These are phyloP conservation scores for Sarcocystis neurona DNA, from an alignment of 169 alveolate species.

Conservation along the genomic window DNA sequence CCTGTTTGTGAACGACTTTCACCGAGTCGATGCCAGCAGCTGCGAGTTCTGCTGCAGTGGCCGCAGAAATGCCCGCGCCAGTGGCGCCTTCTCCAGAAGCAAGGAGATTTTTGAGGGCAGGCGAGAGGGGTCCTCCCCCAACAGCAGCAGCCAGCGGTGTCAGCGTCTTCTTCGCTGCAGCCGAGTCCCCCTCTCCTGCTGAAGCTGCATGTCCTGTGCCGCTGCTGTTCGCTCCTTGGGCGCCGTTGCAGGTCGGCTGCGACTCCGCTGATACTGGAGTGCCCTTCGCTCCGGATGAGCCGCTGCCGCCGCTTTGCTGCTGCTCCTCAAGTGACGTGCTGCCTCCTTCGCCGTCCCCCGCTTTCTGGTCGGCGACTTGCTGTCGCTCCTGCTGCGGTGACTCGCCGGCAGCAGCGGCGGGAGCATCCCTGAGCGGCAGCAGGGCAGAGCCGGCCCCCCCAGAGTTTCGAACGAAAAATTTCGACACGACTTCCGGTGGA, in stretches of 20 bases:
- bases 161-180: neutral
- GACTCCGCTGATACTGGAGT: no score
- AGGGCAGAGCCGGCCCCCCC: slow-evolving; percentile 16
- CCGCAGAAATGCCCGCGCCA: neutral
- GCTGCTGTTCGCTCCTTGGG: no score
- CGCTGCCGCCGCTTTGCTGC: neutral
- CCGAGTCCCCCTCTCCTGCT: no score
- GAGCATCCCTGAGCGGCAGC: neutral
- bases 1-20: slow-evolving; percentile 59
- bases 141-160: neutral
- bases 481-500: slow-evolving; percentile 54
- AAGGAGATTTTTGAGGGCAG: no score
- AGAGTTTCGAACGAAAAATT: slow-evolving; percentile 34
- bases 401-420: neutral
- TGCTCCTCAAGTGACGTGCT: neutral
- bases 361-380: neutral
- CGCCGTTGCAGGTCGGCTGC: no score
- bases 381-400: neutral
- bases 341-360: neutral
- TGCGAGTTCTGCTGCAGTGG: slow-evolving; percentile 13
- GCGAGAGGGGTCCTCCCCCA: neutral
- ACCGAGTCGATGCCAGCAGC: slow-evolving; percentile 45
- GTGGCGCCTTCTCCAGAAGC: no score
- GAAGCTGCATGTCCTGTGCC: no score
- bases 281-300: neutral